Percentiles rank a stretch among this genome's conserved stretches.
These are phyloP conservation scores for Flaveria floridana DNA, from an alignment of 140 eudicot species.

Conservation along the genomic window DNA sequence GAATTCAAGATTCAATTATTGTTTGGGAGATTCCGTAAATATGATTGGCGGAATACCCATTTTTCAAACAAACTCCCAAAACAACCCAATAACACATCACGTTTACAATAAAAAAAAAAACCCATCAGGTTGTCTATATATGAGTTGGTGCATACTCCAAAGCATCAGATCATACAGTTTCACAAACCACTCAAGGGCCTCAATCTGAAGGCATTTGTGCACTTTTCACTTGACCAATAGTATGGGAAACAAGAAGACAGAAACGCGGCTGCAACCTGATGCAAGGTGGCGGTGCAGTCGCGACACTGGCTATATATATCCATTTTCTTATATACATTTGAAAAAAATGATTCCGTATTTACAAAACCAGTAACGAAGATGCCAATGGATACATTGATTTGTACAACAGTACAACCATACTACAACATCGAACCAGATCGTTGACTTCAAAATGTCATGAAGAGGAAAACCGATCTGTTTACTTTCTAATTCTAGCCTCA, in stretches of 20 bases:
- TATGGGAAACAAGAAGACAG: slow-evolving; percentile 51
- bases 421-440: not conserved
- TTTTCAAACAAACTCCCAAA: too few relatives aligned
- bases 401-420: not conserved
- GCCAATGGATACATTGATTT: not conserved
- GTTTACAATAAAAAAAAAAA: too few relatives aligned
- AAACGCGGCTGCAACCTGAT: slow-evolving; percentile 20
- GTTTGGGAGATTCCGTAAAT: too few relatives aligned
- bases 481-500: not conserved
- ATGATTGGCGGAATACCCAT: too few relatives aligned
- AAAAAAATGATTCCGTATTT: slow-evolving; percentile 9
- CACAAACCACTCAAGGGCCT: slow-evolving; percentile 37
- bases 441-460: slow-evolving; percentile 6
- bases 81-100: too few relatives aligned
- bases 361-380: slow-evolving; percentile 16
- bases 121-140: too few relatives aligned
- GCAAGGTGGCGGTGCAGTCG: slow-evolving; percentile 18
- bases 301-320: not conserved
- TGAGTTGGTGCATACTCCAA: slow-evolving; percentile 26
- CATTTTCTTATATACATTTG: slow-evolving; percentile 1
- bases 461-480: not conserved
- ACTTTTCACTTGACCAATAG: slow-evolving; percentile 40
- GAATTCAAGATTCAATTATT: too few relatives aligned
- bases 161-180: slow-evolving; percentile 27
- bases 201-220: slow-evolving; percentile 42